Conservation (phyloP, 768 basidiomycete genomes). For the Termitomyces sp. region DNA sequence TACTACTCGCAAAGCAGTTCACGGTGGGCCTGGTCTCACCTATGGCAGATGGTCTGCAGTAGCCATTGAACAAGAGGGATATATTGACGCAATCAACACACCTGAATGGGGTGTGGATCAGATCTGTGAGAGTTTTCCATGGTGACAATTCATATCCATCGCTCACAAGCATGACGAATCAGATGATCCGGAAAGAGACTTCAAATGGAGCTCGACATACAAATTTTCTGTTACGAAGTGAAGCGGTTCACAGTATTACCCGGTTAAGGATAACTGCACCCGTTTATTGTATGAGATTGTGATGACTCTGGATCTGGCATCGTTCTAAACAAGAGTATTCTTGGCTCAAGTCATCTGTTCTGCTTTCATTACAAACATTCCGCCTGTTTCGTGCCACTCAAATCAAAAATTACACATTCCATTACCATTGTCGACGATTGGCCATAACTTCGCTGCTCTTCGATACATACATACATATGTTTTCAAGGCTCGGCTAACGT, state of each 20-base stretch:
- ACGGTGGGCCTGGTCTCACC: slow-evolving; percentile 43
- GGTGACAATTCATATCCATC: neutral
- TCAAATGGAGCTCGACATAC: slow-evolving; percentile 46
- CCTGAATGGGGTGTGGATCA: slow-evolving; percentile 55
- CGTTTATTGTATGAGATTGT: neutral
- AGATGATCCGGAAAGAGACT: slow-evolving; percentile 44
- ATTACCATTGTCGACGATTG: neutral
- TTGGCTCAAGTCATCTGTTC: neutral
- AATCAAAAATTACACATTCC: neutral
- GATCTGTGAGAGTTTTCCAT: slow-evolving; percentile 39
- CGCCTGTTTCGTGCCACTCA: neutral
- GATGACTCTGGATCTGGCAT: neutral
- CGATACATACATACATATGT: neutral
- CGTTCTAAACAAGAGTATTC: neutral
- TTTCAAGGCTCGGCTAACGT: neutral
- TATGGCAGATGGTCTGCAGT: slow-evolving; percentile 45
- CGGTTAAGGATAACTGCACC: neutral
- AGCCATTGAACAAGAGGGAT: slow-evolving; percentile 54
- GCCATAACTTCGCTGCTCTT: neutral
- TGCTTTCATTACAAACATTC: neutral
- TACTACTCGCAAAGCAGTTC: slow-evolving; percentile 44
- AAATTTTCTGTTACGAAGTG: slow-evolving; percentile 38
- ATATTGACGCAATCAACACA: slow-evolving; percentile 54
- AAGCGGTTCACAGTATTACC: neutral
- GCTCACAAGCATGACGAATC: neutral